These are phyloP conservation scores for Panaeolus cyanescens DNA, from an alignment of 768 basidiomycete species.

Conservation along the genomic window DNA sequence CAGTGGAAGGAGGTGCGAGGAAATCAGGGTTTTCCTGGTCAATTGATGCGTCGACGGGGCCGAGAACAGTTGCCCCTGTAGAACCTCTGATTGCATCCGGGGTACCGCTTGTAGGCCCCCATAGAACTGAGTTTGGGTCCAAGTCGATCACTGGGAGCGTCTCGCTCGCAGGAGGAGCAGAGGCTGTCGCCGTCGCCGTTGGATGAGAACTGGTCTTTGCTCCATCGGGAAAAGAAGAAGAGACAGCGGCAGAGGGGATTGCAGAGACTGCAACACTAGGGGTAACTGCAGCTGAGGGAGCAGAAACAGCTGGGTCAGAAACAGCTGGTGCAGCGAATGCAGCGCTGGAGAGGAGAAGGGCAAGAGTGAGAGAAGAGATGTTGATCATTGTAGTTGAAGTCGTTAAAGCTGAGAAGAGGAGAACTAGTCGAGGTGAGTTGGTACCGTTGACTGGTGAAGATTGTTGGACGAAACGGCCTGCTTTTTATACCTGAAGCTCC, in stretches of 20 bases:
- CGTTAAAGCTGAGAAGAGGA: constrained; percentile 8
- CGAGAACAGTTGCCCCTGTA: constrained; percentile 51
- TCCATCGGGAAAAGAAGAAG: constrained; percentile 14
- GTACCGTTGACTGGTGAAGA: not conserved
- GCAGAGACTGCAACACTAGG: constrained; percentile 20
- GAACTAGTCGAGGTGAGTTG: constrained; percentile 5
- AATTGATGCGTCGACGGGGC: constrained; percentile 55
- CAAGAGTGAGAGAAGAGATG: constrained; percentile 33
- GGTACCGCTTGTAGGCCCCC: constrained; percentile 16
- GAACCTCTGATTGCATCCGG: constrained; percentile 41
- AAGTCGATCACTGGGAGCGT: constrained; percentile 24
- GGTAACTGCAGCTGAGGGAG: constrained; percentile 14
- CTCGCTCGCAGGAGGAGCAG: constrained; percentile 41
- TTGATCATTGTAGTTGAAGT: constrained; percentile 29
- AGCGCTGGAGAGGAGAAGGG: constrained; percentile 32
- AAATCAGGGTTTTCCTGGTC: constrained; percentile 55
- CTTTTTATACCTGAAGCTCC: constrained; percentile 17
- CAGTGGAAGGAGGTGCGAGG: constrained; percentile 63
- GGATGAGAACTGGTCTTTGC: constrained; percentile 13
- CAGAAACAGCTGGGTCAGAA: constrained; percentile 14
- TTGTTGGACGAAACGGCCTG: not conserved
- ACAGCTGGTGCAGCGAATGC: constrained; percentile 26
- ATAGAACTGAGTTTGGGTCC: constrained; percentile 22
- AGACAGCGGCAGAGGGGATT: constrained; percentile 16
- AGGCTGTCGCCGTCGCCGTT: constrained; percentile 17